Base-by-base conservation (phyloP, 495 filamentous ascomycete species). In the Podospora fimiseda region DNA sequence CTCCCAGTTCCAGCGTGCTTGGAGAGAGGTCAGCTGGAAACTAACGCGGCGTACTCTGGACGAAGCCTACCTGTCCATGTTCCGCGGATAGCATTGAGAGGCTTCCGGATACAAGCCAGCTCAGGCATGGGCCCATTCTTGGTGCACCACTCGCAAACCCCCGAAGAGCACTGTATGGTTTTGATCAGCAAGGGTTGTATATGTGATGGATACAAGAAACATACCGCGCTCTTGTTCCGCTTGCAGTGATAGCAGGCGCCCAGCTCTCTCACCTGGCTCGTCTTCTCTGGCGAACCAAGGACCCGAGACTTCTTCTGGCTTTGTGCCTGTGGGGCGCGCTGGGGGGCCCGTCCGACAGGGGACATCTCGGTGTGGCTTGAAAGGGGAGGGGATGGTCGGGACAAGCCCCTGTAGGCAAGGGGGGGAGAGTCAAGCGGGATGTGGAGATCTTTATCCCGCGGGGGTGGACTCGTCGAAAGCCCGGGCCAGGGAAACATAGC, bases 1-100 rank as follows among this genome's bases (percentile, higher is more conserved):
- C 38, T 22, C 46, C 43, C 50, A 61, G 40, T 39, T 43, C 60
- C 60, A 63, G 3, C 60, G 51, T 6, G 8, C 60, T 63, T 23
- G 2, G 20, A 11, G 7, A 30, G 21, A 42, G 16, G 42, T 57
- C 20, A 57, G 33, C n/a, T n/a, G n/a, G n/a, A n/a, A n/a, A n/a
- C n/a, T n/a, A n/a, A n/a, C n/a, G n/a, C n/a, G n/a, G n/a, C n/a
- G n/a, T n/a, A n/a, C n/a, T n/a, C n/a, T n/a, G n/a, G n/a, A n/a
- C n/a, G n/a, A 41, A 44, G 42, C 42, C 14, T 44, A 44, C 42
- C 42, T 21, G 18, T 44, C 22, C 22, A 22, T 16, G 6, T 22
- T 19, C 23, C 30, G 36, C 53, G 9, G 9, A 53, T 46, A 2
- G 21, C 27, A 30, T 0, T 0, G 18, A 51, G 9, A 11, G 24